Evolutionary conservation across 108 stramenopile genomes (phyloP).

Genomic region (Nannochloropsis oceanica): DNA sequence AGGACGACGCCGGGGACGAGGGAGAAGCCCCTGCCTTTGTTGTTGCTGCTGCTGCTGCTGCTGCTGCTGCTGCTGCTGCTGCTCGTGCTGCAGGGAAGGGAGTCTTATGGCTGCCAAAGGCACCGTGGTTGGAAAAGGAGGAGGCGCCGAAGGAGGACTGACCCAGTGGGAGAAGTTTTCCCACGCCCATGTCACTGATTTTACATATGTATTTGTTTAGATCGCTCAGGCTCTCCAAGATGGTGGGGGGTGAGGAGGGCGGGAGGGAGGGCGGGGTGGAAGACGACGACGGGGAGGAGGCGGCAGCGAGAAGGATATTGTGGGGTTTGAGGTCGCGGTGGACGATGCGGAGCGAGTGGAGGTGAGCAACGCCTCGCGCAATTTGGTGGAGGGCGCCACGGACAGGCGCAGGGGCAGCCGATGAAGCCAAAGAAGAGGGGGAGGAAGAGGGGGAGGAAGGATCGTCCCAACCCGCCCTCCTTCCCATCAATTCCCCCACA

Average conservation of each 20-base stretch:
- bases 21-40: slow-evolving; percentile 31
- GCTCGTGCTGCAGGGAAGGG: not conserved
- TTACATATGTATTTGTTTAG: slow-evolving; percentile 62
- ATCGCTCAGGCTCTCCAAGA: slow-evolving; percentile 23
- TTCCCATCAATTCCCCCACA: not conserved
- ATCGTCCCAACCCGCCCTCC: not conserved
- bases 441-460: not conserved
- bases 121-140: not conserved
- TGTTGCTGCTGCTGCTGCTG: not conserved
- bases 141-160: slow-evolving; percentile 1
- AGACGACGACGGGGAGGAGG: not conserved
- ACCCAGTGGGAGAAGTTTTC: slow-evolving; percentile 57
- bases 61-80: not conserved
- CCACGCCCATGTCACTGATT: slow-evolving; percentile 90
- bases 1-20: slow-evolving; percentile 30
- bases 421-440: too few species aligned
- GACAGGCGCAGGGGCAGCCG: not conserved
- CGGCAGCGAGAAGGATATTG: slow-evolving; percentile 64
- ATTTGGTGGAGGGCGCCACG: slow-evolving; percentile 51
- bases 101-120: not conserved
- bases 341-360: slow-evolving; percentile 75
- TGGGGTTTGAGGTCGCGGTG: slow-evolving; percentile 70
- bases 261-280: not conserved
- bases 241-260: not conserved
- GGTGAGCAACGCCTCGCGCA: slow-evolving; percentile 66